Percentiles rank a stretch among this genome's conserved stretches.
Conservation (phyloP, 2,329 filamentous ascomycete species). For the Monilinia fructicola region DNA sequence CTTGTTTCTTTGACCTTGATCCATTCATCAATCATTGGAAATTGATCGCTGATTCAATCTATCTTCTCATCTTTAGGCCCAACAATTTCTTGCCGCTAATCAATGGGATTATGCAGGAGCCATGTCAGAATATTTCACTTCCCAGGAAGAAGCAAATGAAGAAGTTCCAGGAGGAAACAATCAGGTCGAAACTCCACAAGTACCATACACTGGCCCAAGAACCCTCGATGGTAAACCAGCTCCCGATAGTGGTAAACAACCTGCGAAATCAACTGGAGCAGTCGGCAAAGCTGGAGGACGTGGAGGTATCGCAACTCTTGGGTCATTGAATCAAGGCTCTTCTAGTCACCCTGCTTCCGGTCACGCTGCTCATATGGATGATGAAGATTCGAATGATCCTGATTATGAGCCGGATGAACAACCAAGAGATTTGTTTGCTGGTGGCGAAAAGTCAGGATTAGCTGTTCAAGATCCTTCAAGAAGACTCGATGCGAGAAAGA, state of each 20-base stretch:
- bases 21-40: background rate
- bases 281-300: constrained; percentile 31
- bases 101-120: constrained; percentile 67
- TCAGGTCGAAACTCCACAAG: constrained; percentile 40
- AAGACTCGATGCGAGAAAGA: constrained; percentile 51
- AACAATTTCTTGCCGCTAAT: constrained; percentile 62
- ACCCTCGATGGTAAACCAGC: constrained; percentile 64
- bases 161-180: constrained; percentile 46
- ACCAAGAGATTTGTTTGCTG: constrained; percentile 72
- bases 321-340: constrained; percentile 44
- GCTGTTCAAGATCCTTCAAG: constrained; percentile 61
- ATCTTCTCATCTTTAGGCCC: constrained; percentile 52
- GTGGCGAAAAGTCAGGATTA: constrained; percentile 78
- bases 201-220: constrained; percentile 57
- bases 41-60: background rate
- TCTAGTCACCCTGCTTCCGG: constrained; percentile 39
- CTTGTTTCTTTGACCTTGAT: background rate
- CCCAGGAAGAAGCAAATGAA: constrained; percentile 51
- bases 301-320: constrained; percentile 59
- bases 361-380: constrained; percentile 51
- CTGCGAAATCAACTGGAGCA: constrained; percentile 28
- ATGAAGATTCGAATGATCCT: constrained; percentile 61
- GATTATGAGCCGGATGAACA: constrained; percentile 56
- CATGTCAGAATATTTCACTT: constrained; percentile 60
- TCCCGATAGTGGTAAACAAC: constrained; percentile 37